Conservation (phyloP, 1,139 yeast species). For the Debaryomyces psychrophilus region DNA sequence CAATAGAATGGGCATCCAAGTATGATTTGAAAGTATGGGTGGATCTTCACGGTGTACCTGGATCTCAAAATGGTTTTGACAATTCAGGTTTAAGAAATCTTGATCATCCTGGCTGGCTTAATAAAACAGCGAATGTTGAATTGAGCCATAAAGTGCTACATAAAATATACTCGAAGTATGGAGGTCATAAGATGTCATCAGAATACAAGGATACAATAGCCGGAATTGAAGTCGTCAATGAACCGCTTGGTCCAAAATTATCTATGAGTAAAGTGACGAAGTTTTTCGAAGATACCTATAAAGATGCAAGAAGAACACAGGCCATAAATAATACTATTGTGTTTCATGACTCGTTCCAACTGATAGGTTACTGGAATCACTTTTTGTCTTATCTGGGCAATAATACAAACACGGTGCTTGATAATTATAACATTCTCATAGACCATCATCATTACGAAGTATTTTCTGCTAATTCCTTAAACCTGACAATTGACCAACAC, state of each 20-base stretch:
- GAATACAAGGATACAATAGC: conserved; percentile 52
- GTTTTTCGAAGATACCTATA: conserved; percentile 47
- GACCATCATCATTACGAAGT: conserved; percentile 72
- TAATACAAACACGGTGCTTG: conserved; percentile 17
- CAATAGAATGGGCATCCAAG: conserved; percentile 56
- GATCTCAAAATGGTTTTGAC: conserved; percentile 73
- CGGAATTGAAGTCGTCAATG: conserved; percentile 67
- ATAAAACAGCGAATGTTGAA: conserved; percentile 41
- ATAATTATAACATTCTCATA: conserved; percentile 48
- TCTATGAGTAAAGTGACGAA: conserved; percentile 39
- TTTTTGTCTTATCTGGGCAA: conserved; percentile 36
- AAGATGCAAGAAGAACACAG: conserved; percentile 37
- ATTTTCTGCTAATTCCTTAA: conserved; percentile 48
- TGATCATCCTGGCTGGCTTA: conserved; percentile 54
- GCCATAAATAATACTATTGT: conserved; percentile 49
- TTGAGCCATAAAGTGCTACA: conserved; percentile 48
- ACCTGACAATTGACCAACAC: conserved; percentile 40
- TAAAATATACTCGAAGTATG: conserved; percentile 49
- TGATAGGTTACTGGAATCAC: conserved; percentile 53
- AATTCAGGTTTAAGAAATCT: conserved; percentile 61
- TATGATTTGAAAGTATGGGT: conserved; percentile 59
- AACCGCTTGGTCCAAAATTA: conserved; percentile 56
- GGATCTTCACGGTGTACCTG: conserved; percentile 69
- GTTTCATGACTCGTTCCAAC: conserved; percentile 61
- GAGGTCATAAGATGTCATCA: conserved; percentile 30